Conservation (phyloP, 495 filamentous ascomycete genomes). For the Talaromyces proteolyticus region DNA sequence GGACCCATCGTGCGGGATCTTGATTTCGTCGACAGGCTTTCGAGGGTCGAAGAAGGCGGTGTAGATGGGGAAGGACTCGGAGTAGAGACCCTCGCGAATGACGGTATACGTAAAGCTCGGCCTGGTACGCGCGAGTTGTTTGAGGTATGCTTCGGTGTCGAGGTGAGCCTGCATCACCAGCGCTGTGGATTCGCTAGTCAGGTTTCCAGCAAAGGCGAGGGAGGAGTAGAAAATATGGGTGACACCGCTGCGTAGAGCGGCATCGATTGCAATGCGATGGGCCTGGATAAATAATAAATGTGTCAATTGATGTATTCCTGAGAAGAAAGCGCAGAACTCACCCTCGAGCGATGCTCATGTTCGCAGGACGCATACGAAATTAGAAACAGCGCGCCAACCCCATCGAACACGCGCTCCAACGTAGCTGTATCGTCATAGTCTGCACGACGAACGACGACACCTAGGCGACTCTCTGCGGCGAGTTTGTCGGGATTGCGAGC, state of each 20-base stretch:
- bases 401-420: conserved; percentile 28
- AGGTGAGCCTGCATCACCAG: conserved; percentile 67
- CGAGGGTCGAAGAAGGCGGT: conserved; percentile 50
- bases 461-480: conserved; percentile 11
- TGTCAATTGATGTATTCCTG: background rate
- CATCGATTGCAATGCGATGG: conserved; percentile 50
- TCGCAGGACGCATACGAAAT: conserved; percentile 39
- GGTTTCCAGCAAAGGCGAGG: conserved; percentile 48
- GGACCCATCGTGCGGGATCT: conserved; percentile 42
- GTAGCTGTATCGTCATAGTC: conserved; percentile 30
- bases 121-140: conserved; percentile 16
- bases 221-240: conserved; percentile 63
- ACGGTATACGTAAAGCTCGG: conserved; percentile 36
- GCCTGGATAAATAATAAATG: conserved; percentile 12
- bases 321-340: conserved; percentile 7
- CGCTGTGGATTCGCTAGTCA: conserved; percentile 36
- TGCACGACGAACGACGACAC: conserved; percentile 25
- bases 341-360: conserved; percentile 26
- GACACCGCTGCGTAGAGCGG: conserved; percentile 50
- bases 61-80: conserved; percentile 65
- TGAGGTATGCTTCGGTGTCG: conserved; percentile 53
- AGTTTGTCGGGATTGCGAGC: conserved; percentile 38
- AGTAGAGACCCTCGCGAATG: conserved; percentile 60
- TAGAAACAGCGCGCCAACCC: conserved; percentile 27
- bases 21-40: conserved; percentile 27